phyloP scores from a whole-genome alignment of 352 stramenopile species.

The Phytophthora crassamura region DNA sequence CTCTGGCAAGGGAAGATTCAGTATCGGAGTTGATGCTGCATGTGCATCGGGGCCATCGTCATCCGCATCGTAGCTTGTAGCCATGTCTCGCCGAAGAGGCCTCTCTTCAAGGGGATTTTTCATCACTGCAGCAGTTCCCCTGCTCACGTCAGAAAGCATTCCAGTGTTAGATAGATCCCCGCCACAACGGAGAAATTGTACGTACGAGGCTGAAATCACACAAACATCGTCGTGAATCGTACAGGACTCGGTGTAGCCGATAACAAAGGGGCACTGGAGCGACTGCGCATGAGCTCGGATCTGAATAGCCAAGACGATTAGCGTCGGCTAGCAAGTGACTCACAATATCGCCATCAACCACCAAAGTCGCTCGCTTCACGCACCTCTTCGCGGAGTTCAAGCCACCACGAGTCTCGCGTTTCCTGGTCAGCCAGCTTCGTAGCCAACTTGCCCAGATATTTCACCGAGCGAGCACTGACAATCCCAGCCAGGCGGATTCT shows the following conservation, averaged over 20 bases:
- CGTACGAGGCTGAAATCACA: constrained; percentile 96
- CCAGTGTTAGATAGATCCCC: background rate
- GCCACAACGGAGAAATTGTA: background rate
- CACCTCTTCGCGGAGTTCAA: constrained; percentile 96
- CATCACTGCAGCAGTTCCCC: constrained; percentile 79
- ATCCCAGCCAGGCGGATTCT: constrained; percentile 84
- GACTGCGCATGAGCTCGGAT: constrained; percentile 96
- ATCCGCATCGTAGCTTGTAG: constrained; percentile 50
- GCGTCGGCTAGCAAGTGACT: background rate
- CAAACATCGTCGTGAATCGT: constrained; percentile 98
- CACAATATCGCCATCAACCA: background rate
- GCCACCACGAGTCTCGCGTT: constrained; percentile 98
- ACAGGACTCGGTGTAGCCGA: constrained; percentile 96
- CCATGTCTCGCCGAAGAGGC: constrained; percentile 38
- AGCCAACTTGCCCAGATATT: constrained; percentile 92
- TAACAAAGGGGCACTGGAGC: constrained; percentile 96
- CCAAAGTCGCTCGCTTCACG: background rate
- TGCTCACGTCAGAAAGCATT: constrained; percentile 22
- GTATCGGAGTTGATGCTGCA: constrained; percentile 42
- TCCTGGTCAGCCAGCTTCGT: constrained; percentile 97
- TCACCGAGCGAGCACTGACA: constrained; percentile 87
- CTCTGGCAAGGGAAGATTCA: constrained; percentile 41
- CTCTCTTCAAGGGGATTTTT: constrained; percentile 70
- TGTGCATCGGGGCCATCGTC: constrained; percentile 44
- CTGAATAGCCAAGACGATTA: constrained; percentile 27